Evolutionary conservation across 164 flowering plant species (phyloP), one percentile per base, ranked within the genome.

Genomic region (Sedum album): DNA sequence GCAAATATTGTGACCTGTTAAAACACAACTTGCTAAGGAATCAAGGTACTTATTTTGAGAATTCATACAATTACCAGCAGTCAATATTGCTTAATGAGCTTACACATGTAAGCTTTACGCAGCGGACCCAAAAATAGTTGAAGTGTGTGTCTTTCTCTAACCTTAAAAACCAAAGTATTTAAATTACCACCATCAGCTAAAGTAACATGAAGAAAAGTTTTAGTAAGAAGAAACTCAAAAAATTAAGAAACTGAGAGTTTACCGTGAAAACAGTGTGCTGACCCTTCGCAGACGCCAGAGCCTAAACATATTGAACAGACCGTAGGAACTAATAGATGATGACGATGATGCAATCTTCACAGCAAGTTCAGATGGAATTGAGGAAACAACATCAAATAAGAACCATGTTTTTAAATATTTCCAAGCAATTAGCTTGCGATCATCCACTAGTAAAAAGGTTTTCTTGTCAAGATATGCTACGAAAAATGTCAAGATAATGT

Each of bases 211-310:
- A 36, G 21, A 67, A 44, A 26, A 5, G 25, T 48, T 36, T 36
- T 41, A 57, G 8, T 1, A 11, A 48, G 21, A 25, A 14, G 3
- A 35, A 35, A 7, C 38, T 35, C 38, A 3, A 35, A 35, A 35
- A 3, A 35, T 3, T 7, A 7, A 35, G 38, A 35, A 35, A 35
- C 3, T 35, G 38, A n/a, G n/a, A n/a, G n/a, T n/a, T 35, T 78
- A 91, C 98, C 92, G 80, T 44, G 93, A 81, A 75, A 94, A 91
- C n/a, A 90, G 67, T 31, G 88, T 74, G 71, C 96, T 85, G 65
- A 94, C 97, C 83, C 99, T 82, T 41, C 96, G 79, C 25, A 94
- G 91, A 77, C 99, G 95, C 99, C 99, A 94, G 6, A 94, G 89
- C n/a, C 99, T 89, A 73, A 94, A 90, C 97, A 94, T 88, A 77